phyloP scores from a whole-genome alignment of 129 eudicot species.

The Solidago caesia region DNA sequence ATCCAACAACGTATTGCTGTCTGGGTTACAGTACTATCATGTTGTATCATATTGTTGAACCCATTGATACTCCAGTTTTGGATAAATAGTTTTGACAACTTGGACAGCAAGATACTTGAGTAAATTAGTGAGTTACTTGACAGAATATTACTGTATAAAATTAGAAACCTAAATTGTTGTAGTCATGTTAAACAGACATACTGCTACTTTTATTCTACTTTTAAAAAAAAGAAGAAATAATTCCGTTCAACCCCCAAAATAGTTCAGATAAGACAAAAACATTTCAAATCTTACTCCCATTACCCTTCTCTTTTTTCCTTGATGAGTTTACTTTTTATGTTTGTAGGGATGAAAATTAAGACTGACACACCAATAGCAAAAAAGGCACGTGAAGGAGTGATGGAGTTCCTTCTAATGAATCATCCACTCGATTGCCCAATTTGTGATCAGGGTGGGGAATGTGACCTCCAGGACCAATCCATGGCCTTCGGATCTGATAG shows the following conservation, averaged over 20 bases:
- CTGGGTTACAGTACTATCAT: neutral
- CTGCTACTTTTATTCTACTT: neutral
- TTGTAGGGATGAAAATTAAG: constrained; percentile 95
- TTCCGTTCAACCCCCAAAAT: neutral
- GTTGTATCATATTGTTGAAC: neutral
- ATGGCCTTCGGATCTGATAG: constrained; percentile 99
- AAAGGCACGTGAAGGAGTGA: constrained; percentile 98
- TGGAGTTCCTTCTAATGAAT: constrained; percentile 96
- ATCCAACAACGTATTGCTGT: neutral
- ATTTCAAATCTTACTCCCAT: neutral
- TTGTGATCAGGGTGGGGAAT: constrained; percentile 99
- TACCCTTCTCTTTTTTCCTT: neutral
- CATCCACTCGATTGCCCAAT: constrained; percentile 99
- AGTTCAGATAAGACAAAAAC: neutral
- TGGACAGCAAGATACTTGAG: constrained; percentile 10
- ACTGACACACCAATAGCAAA: constrained; percentile 95
- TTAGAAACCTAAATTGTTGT: neutral
- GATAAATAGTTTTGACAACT: constrained; percentile 6
- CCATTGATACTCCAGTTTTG: neutral
- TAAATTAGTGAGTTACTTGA: neutral
- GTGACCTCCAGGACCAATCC: constrained; percentile 99
- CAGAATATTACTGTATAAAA: neutral
- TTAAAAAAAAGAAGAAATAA: neutral
- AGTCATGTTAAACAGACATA: neutral
- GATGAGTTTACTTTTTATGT: neutral